Base-by-base conservation (phyloP, 306 rosid species). In the Medicago ruthenica region DNA sequence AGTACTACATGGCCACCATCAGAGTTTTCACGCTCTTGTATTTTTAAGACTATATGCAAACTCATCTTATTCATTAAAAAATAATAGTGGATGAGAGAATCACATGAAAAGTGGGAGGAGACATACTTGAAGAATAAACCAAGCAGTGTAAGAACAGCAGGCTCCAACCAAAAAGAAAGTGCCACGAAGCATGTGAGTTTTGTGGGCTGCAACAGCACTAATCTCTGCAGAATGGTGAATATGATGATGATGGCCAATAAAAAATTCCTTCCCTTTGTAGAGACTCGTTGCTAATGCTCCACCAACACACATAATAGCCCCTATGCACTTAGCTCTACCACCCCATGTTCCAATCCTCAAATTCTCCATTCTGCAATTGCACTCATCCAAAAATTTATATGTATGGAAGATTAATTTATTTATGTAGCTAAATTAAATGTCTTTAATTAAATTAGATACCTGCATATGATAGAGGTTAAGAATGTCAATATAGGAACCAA, bases 51-150 rank as follows among this genome's bases (percentile, higher is more conserved):
- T n/a, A n/a, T n/a, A n/a, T n/a, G n/a, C n/a, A n/a, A 44, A 1
- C 14, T 12, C 12, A 4, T 11, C 6, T 9, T 9, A 12, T 2
- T 10, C n/a, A n/a, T n/a, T n/a, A n/a, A n/a, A n/a, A n/a, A n/a
- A n/a, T n/a, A n/a, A n/a, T n/a, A n/a, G n/a, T n/a, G n/a, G n/a
- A n/a, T n/a, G n/a, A n/a, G n/a, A n/a, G 12, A 44, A 44, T 12
- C n/a, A 4, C 50, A 44, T 44, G 50, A 13, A 47, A 47, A 48
- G 15, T 50, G 17, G 0, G 20, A 15, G 55, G 55, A n/a, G 18
- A 17, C 60, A 31, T 87, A 91, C 92, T 79, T 91, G 95, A 0
- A 63, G 73, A 44, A 89, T 58, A 73, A 77, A 89, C 91, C 97
- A 92, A 10, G 78, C 6, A 2, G 89, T 55, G 61, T 77, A 87